phyloP scores from a whole-genome alignment of 73 alveolate species.

The Urostyla sp. region DNA sequence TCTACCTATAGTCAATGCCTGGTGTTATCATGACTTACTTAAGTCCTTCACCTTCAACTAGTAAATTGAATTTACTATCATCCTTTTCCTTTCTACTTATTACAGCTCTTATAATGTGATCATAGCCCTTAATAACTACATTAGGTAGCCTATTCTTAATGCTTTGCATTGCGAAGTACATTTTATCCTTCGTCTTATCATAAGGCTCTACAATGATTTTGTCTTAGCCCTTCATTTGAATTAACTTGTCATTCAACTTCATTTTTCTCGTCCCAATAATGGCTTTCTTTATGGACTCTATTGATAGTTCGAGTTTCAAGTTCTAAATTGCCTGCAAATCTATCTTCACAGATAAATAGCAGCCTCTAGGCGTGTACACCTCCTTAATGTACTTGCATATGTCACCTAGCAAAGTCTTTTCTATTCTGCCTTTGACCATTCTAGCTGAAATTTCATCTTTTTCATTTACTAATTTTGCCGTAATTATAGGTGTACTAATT shows the following conservation, averaged over 20 bases:
- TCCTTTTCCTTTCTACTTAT: slow-evolving; percentile 75
- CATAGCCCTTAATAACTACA: slow-evolving; percentile 79
- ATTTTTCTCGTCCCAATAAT: slow-evolving; percentile 72
- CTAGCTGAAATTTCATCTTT: slow-evolving; percentile 84
- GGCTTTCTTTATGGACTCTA: slow-evolving; percentile 73
- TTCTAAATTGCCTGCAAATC: slow-evolving; percentile 76
- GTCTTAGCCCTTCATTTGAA: slow-evolving; percentile 62
- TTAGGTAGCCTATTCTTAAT: slow-evolving; percentile 68
- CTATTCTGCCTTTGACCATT: slow-evolving; percentile 96
- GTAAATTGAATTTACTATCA: slow-evolving; percentile 50
- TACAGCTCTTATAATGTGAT: slow-evolving; percentile 79
- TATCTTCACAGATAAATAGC: slow-evolving; percentile 80
- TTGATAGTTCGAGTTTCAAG: slow-evolving; percentile 75
- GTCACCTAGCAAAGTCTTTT: slow-evolving; percentile 90
- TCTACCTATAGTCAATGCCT: slow-evolving; percentile 83
- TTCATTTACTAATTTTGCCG: slow-evolving; percentile 76
- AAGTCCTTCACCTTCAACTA: slow-evolving; percentile 93
- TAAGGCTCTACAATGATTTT: slow-evolving; percentile 77
- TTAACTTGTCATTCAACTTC: slow-evolving; percentile 79
- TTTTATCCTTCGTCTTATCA: slow-evolving; percentile 78
- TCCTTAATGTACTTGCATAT: slow-evolving; percentile 91
- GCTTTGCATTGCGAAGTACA: slow-evolving; percentile 85
- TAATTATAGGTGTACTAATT: slow-evolving; percentile 97
- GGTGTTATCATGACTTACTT: slow-evolving; percentile 92
- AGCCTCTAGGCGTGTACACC: slow-evolving; percentile 86